Evolutionary conservation across 192 early-diverging fungal genomes (phyloP).

Genomic region (Rhizoclosmatium sp.): DNA sequence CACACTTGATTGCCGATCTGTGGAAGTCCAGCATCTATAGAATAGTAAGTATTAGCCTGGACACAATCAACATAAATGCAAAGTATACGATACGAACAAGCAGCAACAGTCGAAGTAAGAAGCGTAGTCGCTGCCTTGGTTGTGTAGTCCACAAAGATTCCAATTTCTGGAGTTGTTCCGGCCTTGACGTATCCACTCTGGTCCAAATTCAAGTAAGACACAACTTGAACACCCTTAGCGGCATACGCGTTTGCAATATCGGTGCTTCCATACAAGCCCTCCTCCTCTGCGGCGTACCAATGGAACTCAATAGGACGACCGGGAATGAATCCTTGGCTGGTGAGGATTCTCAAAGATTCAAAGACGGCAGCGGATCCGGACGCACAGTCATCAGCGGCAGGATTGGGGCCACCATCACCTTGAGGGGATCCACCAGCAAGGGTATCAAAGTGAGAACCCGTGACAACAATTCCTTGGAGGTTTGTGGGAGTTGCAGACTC

Average conservation of each 20-base stretch:
- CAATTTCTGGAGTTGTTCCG: slow-evolving; percentile 62
- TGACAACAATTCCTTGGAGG: slow-evolving; percentile 6
- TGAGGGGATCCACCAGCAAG: background rate
- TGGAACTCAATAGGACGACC: slow-evolving; percentile 85
- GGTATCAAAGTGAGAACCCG: background rate
- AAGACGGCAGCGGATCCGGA: slow-evolving; percentile 43
- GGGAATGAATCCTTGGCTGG: slow-evolving; percentile 70
- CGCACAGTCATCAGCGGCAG: slow-evolving; percentile 44
- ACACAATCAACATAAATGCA: too few relatives aligned
- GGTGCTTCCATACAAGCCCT: slow-evolving; percentile 80
- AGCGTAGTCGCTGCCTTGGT: background rate
- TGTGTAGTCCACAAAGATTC: slow-evolving; percentile 64
- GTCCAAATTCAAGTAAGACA: slow-evolving; percentile 54
- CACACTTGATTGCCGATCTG: background rate
- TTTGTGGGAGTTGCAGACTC: slow-evolving; percentile 20
- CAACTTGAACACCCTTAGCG: slow-evolving; percentile 12
- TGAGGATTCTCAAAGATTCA: slow-evolving; percentile 77
- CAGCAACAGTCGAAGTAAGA: background rate
- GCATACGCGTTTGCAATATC: slow-evolving; percentile 46
- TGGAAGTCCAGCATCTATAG: background rate
- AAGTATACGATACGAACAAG: background rate
- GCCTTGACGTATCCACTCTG: slow-evolving; percentile 59
- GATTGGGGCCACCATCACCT: slow-evolving; percentile 1
- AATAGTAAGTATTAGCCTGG: too few relatives aligned
- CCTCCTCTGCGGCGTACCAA: slow-evolving; percentile 88